A percentile compares a stretch with the other conserved stretches of the same genome.
phyloP scores from a whole-genome alignment of 768 basidiomycete genomes.

The Nidularia pulvinata region DNA sequence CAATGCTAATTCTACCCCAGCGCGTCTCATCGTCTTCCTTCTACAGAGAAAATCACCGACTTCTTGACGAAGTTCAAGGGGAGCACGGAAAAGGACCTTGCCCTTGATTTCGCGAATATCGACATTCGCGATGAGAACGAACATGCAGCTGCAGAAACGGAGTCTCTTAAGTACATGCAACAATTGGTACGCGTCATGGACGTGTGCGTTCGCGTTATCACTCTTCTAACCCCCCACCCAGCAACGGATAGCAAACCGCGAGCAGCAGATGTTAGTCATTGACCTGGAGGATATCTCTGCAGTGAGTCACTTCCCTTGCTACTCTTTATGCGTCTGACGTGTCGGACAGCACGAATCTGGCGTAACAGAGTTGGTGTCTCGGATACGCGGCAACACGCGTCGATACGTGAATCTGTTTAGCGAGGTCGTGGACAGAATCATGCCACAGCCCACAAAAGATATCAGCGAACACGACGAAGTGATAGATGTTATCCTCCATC shows the following conservation, averaged over 20 bases:
- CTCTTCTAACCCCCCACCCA: slow-evolving; percentile 25
- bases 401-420: slow-evolving; percentile 91
- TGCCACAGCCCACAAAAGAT: slow-evolving; percentile 89
- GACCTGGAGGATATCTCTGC: slow-evolving; percentile 87
- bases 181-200: slow-evolving; percentile 64
- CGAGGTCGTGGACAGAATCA: slow-evolving; percentile 86
- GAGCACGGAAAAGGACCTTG: slow-evolving; percentile 61
- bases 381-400: slow-evolving; percentile 83
- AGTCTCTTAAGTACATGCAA: slow-evolving; percentile 74
- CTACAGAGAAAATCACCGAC: slow-evolving; percentile 61
- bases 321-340: slow-evolving; percentile 5
- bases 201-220: slow-evolving; percentile 11
- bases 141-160: slow-evolving; percentile 26
- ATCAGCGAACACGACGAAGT: slow-evolving; percentile 93
- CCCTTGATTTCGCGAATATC: slow-evolving; percentile 68
- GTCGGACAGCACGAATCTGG: slow-evolving; percentile 63
- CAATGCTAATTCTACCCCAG: neutral
- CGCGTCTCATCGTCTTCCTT: slow-evolving; percentile 1
- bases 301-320: slow-evolving; percentile 31
- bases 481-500: slow-evolving; percentile 95
- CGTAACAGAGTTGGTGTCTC: slow-evolving; percentile 70
- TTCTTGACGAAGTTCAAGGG: slow-evolving; percentile 73
- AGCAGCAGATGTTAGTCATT: slow-evolving; percentile 86
- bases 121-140: slow-evolving; percentile 55
- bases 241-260: slow-evolving; percentile 94